Evolutionary conservation across 352 stramenopile species (phyloP), one percentile per base, ranked within the genome.

Genomic region (Globisporangium recalcitrans): DNA sequence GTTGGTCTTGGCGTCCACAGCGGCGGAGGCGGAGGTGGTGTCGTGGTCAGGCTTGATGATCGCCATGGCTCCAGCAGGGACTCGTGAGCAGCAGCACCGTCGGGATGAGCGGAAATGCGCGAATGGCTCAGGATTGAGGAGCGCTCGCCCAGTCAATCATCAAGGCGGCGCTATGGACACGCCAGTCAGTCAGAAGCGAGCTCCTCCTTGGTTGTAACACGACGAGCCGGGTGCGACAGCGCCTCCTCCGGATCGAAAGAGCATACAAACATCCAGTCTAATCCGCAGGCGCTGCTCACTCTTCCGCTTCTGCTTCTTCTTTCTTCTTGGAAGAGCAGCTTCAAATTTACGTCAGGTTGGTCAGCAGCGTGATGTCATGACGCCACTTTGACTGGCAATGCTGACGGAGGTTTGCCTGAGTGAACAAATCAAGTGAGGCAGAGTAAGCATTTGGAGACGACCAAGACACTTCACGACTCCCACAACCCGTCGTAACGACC

Each of bases 1-100:
- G 21, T 55, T 58, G 32, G 24, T 11, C 52, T 76, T 78, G 49
- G 64, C 61, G 53, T 77, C 75, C 44, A 62, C 70, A 7, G 59
- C 34, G 1, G 66, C 47, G 11, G 68, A 59, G 40, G 73, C 47
- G 31, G 73, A 70, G 47, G 64, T 57, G 16, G 68, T 63, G 31
- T 87, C 77, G 38, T 73, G 71, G 53, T 85, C 74, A 46, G 77
- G 78, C 55, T 86, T 80, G 52, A 90, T 72, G 69, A 90, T 90
- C 52, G 80, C 80, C 80, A 90, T 90, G 54, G 29, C 32, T 29
- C n/a, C 16, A 14, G 26, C 8, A 26, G 0, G 10, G 38, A 46
- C 38, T 46, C 16, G 14, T n/a, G 36, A 21, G n/a, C 36, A 42
- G 52, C 21, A 31, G 32, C n/a, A 58, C 31, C 52, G 31, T 22